phyloP scores from a whole-genome alignment of 2,329 filamentous ascomycete species.

The Aspergillus latus region DNA sequence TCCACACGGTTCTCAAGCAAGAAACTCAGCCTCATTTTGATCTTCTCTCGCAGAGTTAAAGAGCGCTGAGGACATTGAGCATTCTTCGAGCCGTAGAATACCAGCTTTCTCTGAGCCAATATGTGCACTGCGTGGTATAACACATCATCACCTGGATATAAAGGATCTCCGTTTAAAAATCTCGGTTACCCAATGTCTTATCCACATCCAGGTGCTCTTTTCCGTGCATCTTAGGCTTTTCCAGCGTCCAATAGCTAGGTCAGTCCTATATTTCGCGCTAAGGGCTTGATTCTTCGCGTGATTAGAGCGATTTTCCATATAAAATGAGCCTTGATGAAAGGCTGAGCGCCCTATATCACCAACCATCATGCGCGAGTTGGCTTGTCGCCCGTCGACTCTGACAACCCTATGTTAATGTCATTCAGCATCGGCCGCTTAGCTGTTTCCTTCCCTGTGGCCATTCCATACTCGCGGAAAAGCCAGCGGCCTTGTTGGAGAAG shows the following conservation, averaged over 20 bases:
- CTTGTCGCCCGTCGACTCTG: background rate
- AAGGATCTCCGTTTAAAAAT: background rate
- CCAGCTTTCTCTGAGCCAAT: no score
- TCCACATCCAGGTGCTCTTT: background rate
- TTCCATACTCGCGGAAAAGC: background rate
- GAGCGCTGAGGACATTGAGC: background rate
- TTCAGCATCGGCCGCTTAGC: background rate
- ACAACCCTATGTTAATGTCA: background rate
- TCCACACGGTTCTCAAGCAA: background rate
- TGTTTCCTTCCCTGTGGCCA: background rate
- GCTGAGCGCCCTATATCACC: background rate
- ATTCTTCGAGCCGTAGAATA: background rate
- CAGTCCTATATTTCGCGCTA: background rate
- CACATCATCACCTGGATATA: background rate
- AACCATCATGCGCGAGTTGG: background rate
- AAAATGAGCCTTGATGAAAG: background rate
- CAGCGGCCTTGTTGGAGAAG: background rate
- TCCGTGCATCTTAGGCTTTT: background rate
- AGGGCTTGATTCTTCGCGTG: background rate
- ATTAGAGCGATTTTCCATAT: background rate
- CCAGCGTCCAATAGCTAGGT: background rate
- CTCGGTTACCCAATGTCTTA: background rate
- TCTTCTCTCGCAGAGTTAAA: background rate
- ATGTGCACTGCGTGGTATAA: background rate
- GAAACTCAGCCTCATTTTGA: background rate